Evolutionary conservation across 1,139 yeast species (phyloP), one percentile per base, ranked within the genome.

Genomic region (Yamadazyma triangularis): DNA sequence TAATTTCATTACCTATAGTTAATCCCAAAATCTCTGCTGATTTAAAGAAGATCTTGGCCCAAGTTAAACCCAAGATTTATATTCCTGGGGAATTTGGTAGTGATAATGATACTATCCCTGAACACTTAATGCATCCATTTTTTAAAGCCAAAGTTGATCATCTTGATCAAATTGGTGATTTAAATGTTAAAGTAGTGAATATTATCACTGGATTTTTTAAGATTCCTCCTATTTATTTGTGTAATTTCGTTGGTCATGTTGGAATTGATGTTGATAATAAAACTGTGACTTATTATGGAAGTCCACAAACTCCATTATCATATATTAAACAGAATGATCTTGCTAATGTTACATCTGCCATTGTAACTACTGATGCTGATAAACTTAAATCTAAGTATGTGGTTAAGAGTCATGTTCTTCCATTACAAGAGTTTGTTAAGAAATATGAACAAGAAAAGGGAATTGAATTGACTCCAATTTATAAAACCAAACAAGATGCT

Each of bases 21-120:
- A 38, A 38, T 18, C 60, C 63, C 2, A 47, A 34, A 3, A 30
- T 50, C 12, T 53, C 52, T 15, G 41, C 52, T 2, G 38, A 39
- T 4, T 32, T 60, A 23, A 67, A 60, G 39, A 45, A 52, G 31
- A 44, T 76, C 4, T 64, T 70, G 2, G 46, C 48, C 6, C 48
- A 47, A 12, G 65, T 68, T 24, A 66, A 62, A 44, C 77, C 78
- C 27, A 70, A 73, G 48, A 45, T 77, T 22, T 77, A 67, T 52
- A 65, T 79, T 35, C 82, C 85, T 23, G 72, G 84, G 3, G 84
- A 78, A 46, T 79, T 73, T 44, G 86, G 86, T 27, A 47, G 59
- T 24, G 75, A 75, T 30, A 38, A 63, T 23, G 47, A 39, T 6
- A 25, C 12, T 3, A 48, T 51, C 16, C 24, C 30, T 8, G 44